phyloP scores from a whole-genome alignment of 2,329 filamentous ascomycete species.

The Niveomyces coronatus region DNA sequence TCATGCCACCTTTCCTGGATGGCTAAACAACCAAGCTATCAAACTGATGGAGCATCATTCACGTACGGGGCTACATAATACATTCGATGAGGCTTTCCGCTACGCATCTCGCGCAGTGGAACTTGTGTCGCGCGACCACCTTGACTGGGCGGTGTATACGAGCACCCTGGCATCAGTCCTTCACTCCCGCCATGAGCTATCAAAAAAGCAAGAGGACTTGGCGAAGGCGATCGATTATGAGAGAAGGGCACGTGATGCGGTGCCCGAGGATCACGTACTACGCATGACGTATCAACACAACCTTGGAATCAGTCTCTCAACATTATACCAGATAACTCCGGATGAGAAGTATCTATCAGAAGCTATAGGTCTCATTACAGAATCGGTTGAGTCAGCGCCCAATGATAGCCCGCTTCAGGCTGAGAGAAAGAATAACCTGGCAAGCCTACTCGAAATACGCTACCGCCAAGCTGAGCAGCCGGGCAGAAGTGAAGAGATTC shows the following conservation, averaged over 20 bases:
- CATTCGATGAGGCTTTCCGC: neutral
- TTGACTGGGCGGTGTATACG: conserved; percentile 1
- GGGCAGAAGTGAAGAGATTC: neutral
- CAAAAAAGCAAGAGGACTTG: neutral
- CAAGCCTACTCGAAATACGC: neutral
- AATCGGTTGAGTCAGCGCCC: neutral
- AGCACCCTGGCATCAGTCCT: neutral
- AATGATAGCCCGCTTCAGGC: neutral
- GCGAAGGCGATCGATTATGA: neutral
- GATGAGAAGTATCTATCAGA: neutral
- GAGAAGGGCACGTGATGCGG: neutral
- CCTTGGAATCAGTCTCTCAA: neutral
- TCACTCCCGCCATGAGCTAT: conserved; percentile 1
- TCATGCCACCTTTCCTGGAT: neutral
- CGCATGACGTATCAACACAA: conserved; percentile 5
- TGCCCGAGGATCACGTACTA: neutral
- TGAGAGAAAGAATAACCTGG: neutral
- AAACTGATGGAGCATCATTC: neutral
- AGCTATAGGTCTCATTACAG: conserved; percentile 1
- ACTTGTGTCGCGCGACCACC: neutral
- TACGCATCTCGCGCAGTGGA: neutral
- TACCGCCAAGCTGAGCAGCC: neutral
- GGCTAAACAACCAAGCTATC: neutral
- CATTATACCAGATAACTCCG: neutral
- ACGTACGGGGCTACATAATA: neutral